Conservation (phyloP, 192 early-diverging fungal species). For the Podila epicladia region DNA sequence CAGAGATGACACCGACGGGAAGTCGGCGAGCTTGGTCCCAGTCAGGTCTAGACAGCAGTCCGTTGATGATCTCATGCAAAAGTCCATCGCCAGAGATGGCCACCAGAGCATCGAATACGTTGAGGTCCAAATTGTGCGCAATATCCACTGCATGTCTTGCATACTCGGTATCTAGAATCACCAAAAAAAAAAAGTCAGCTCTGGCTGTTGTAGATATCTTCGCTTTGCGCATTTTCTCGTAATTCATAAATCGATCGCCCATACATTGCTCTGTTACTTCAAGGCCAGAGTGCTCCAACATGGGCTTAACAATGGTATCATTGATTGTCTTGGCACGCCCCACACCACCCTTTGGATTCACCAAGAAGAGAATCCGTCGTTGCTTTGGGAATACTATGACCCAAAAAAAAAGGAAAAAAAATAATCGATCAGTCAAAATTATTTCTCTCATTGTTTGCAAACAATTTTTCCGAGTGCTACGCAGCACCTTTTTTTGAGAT, state of each 20-base stretch:
- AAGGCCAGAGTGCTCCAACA: slow-evolving; percentile 35
- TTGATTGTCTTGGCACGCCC: slow-evolving; percentile 29
- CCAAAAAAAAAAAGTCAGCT: slow-evolving; percentile 8
- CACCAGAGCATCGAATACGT: slow-evolving; percentile 17
- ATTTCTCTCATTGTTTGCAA: too few species aligned
- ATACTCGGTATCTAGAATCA: slow-evolving; percentile 36
- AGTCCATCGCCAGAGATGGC: slow-evolving; percentile 58
- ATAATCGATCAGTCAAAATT: too few species aligned
- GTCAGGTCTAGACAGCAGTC: slow-evolving; percentile 46
- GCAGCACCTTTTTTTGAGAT: too few species aligned
- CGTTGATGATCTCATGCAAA: slow-evolving; percentile 61
- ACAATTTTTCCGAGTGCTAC: too few species aligned
- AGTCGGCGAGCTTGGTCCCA: slow-evolving; percentile 10
- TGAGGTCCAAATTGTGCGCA: slow-evolving; percentile 30
- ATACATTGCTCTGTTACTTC: slow-evolving; percentile 25
- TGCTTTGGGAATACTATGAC: slow-evolving; percentile 30
- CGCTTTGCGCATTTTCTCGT: background rate
- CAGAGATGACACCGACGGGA: slow-evolving; percentile 53
- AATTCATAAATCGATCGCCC: background rate
- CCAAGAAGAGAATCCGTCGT: slow-evolving; percentile 13
- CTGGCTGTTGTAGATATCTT: background rate
- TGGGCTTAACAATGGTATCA: slow-evolving; percentile 34
- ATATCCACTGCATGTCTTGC: slow-evolving; percentile 37
- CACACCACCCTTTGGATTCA: slow-evolving; percentile 38
- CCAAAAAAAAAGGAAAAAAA: background rate